A percentile compares a stretch with the other conserved stretches of the same genome.
Conservation (phyloP, 2,329 filamentous ascomycete species). For the Aciculosporium take region DNA sequence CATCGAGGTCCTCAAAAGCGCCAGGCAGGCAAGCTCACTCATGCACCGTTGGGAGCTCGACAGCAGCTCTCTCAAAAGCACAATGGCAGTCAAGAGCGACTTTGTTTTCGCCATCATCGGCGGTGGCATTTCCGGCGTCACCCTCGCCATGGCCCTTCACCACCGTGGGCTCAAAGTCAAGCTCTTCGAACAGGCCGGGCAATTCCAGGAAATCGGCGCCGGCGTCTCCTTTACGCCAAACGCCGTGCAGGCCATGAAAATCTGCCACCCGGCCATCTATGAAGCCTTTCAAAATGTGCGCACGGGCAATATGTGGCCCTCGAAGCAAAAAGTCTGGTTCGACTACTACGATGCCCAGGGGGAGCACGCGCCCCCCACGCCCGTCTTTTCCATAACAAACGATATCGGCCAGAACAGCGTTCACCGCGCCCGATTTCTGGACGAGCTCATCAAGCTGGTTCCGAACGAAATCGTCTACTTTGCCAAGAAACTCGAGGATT, state of each 20-base stretch:
- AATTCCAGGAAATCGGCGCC: conserved; percentile 33
- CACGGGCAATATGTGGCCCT: conserved; percentile 5
- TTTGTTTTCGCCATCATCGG: conserved; percentile 28
- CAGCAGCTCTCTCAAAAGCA: neutral
- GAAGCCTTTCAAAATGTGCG: conserved; percentile 12
- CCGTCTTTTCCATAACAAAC: conserved; percentile 2
- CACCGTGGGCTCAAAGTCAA: conserved; percentile 26
- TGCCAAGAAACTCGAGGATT: conserved; percentile 21
- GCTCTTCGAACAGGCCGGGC: conserved; percentile 30
- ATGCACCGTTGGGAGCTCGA: too few species aligned
- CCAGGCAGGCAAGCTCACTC: too few species aligned
- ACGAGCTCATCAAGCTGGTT: conserved; percentile 24
- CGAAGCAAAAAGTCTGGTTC: conserved; percentile 4
- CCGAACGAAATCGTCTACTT: conserved; percentile 19
- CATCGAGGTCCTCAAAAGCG: neutral
- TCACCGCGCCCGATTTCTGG: conserved; percentile 25
- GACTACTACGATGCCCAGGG: conserved; percentile 9
- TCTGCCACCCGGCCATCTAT: conserved; percentile 23
- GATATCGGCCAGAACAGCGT: conserved; percentile 17
- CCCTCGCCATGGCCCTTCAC: conserved; percentile 32
- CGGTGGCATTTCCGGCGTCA: conserved; percentile 36
- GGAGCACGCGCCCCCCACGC: neutral
- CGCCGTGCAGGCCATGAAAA: conserved; percentile 30
- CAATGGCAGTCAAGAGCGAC: conserved; percentile 1
- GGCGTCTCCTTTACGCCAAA: conserved; percentile 39